phyloP scores from a whole-genome alignment of 2,329 filamentous ascomycete species.

The Rhytidhysteron rufulum region DNA sequence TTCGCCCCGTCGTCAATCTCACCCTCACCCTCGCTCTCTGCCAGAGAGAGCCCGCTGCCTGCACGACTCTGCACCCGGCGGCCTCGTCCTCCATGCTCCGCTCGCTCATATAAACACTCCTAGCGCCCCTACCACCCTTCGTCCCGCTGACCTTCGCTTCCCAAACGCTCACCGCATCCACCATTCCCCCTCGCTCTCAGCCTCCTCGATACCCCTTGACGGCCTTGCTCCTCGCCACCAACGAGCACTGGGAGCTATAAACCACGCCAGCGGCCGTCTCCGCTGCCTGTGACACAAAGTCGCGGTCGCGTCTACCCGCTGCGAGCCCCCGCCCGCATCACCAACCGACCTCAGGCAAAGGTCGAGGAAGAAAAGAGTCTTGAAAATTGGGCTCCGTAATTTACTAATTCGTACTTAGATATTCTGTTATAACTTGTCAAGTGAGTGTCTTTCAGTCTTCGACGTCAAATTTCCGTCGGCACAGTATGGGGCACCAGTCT shows the following conservation, averaged over 20 bases:
- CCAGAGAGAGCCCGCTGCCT: too few species aligned
- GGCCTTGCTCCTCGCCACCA: background rate
- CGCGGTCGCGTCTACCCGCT: constrained; percentile 3
- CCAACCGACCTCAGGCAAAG: background rate
- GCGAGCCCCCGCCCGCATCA: constrained; percentile 1
- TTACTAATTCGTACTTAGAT: background rate
- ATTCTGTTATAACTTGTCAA: background rate
- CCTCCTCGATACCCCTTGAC: constrained; percentile 3
- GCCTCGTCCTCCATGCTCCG: too few species aligned
- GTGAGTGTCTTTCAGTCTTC: background rate
- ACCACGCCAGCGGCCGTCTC: background rate
- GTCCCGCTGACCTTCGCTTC: too few species aligned
- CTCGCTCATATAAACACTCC: too few species aligned
- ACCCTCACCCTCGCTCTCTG: too few species aligned
- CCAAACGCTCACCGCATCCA: constrained; percentile 2
- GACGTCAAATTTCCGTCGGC: too few species aligned
- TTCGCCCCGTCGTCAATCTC: too few species aligned
- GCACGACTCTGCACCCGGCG: too few species aligned
- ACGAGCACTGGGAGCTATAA: background rate
- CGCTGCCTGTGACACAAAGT: background rate
- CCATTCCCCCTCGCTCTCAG: background rate
- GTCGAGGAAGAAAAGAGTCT: background rate
- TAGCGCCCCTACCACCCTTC: too few species aligned
- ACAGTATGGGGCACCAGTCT: too few species aligned
- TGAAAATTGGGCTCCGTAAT: background rate